These are phyloP conservation scores for Emydomyces testavorans DNA, from an alignment of 2,329 filamentous ascomycete species.

Conservation along the genomic window DNA sequence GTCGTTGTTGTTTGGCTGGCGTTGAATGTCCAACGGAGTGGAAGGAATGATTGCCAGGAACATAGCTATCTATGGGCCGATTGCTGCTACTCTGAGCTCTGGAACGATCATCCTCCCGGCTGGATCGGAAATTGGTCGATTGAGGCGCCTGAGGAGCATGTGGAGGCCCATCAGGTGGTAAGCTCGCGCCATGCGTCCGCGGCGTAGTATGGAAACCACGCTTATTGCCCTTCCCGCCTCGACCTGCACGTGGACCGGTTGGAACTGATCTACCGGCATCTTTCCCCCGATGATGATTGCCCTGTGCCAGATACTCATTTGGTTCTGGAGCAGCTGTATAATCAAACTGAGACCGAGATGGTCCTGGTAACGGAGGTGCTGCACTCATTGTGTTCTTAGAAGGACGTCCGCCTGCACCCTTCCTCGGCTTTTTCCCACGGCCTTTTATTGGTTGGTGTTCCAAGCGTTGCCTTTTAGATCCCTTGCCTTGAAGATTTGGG, in stretches of 20 bases:
- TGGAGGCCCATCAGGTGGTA: neutral
- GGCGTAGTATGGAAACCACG: neutral
- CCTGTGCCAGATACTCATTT: neutral
- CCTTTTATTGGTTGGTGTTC: neutral
- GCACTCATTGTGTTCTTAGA: neutral
- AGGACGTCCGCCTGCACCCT: neutral
- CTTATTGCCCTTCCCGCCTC: neutral
- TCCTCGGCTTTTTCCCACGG: neutral
- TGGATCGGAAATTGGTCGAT: neutral
- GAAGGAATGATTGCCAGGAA: neutral
- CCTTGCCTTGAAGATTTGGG: neutral
- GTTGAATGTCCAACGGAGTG: neutral
- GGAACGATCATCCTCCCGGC: neutral
- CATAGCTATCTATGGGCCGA: neutral
- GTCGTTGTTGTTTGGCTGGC: neutral
- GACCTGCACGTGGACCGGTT: slow-evolving; percentile 1
- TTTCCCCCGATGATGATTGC: neutral
- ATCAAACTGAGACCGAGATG: neutral
- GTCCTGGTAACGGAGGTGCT: neutral
- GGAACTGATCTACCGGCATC: neutral
- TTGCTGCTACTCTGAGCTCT: neutral
- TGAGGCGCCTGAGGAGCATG: neutral
- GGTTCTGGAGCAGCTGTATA: neutral
- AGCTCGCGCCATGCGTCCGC: neutral
- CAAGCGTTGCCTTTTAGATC: neutral